These are phyloP conservation scores for Penicillium lagena DNA, from an alignment of 495 filamentous ascomycete genomes.

Conservation along the genomic window DNA sequence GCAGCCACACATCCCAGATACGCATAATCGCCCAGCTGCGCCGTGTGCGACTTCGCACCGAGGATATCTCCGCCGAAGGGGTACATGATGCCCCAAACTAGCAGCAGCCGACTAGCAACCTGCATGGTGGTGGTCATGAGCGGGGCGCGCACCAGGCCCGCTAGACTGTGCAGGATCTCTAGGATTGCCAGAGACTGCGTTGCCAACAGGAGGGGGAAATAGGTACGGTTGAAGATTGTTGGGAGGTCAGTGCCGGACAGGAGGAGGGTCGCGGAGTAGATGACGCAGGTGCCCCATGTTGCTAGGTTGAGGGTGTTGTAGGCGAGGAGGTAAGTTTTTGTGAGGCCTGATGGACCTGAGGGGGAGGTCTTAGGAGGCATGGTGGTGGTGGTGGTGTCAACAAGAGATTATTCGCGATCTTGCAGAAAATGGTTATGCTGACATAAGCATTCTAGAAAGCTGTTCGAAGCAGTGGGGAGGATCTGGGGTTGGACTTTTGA, in stretches of 20 bases:
- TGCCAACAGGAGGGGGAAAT: slow-evolving; percentile 62
- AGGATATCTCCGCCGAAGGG: slow-evolving; percentile 43
- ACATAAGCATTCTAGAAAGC: slow-evolving; percentile 20
- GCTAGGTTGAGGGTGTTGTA: slow-evolving; percentile 76
- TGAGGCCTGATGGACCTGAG: slow-evolving; percentile 19
- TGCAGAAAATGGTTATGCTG: background rate
- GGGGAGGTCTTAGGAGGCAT: slow-evolving; percentile 7
- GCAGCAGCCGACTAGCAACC: slow-evolving; percentile 71
- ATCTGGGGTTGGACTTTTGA: background rate
- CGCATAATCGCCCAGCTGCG: slow-evolving; percentile 32
- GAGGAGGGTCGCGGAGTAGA: slow-evolving; percentile 47
- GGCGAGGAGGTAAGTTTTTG: slow-evolving; percentile 57
- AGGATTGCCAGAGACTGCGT: slow-evolving; percentile 78
- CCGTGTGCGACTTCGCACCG: slow-evolving; percentile 7
- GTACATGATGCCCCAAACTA: slow-evolving; percentile 74
- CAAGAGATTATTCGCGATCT: too few relatives aligned
- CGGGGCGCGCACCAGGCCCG: slow-evolving; percentile 78
- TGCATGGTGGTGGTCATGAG: slow-evolving; percentile 84
- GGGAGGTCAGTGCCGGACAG: slow-evolving; percentile 13
- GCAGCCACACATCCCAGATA: slow-evolving; percentile 54
- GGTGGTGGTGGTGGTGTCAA: slow-evolving; percentile 4
- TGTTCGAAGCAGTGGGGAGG: slow-evolving; percentile 1
- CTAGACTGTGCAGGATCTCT: slow-evolving; percentile 71
- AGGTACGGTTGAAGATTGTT: slow-evolving; percentile 42
- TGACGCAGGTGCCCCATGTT: slow-evolving; percentile 69